Evolutionary conservation across 768 basidiomycete genomes (phyloP).

Genomic region (Lentinula sp.): DNA sequence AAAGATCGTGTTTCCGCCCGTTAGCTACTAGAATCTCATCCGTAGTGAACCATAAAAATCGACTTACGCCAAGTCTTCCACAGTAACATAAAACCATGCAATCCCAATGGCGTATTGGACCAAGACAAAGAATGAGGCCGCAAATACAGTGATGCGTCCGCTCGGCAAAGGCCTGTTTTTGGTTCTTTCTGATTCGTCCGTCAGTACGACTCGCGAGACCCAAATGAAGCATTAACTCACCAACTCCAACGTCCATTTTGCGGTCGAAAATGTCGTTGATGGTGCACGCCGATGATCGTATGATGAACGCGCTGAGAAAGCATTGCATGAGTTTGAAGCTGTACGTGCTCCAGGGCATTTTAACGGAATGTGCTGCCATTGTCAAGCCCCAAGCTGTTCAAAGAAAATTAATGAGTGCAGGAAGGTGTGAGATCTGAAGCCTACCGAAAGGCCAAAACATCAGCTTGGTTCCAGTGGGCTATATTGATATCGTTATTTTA

Average conservation of each 20-base stretch:
- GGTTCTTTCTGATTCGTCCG: conserved; percentile 33
- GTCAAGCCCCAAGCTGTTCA: conserved; percentile 36
- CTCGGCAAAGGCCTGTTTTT: conserved; percentile 42
- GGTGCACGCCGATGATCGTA: conserved; percentile 46
- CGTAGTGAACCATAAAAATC: neutral
- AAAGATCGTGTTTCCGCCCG: neutral
- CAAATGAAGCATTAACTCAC: conserved; percentile 22
- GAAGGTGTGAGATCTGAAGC: neutral
- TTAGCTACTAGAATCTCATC: neutral
- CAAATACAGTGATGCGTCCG: conserved; percentile 37
- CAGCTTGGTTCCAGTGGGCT: conserved; percentile 45
- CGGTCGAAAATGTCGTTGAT: conserved; percentile 53
- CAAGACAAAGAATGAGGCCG: conserved; percentile 32
- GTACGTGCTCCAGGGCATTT: conserved; percentile 26
- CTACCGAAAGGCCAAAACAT: conserved; percentile 52
- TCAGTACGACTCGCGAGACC: neutral
- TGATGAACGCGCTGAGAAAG: conserved; percentile 31
- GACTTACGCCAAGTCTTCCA: conserved; percentile 28
- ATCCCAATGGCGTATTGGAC: conserved; percentile 35
- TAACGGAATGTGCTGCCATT: conserved; percentile 36
- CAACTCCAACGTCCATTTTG: conserved; percentile 45
- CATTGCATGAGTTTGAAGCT: conserved; percentile 23
- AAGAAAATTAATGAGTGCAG: neutral
- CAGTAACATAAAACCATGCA: conserved; percentile 29
- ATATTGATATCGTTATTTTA: neutral